Percentiles rank a stretch among this genome's conserved stretches.
Conservation (phyloP, 192 early-diverging fungal genomes). For the Pecoramyces ruminantium region DNA sequence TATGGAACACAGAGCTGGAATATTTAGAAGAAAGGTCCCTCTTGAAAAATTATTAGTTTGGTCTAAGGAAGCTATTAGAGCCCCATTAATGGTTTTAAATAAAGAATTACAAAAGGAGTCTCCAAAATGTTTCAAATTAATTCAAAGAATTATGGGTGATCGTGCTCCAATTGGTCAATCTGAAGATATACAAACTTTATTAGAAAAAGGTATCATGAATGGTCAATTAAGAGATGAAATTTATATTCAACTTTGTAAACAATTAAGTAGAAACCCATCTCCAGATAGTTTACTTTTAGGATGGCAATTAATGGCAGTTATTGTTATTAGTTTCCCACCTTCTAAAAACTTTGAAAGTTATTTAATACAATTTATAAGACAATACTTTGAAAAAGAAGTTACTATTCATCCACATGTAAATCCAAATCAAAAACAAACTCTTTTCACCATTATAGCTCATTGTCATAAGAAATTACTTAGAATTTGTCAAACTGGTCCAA, state of each 20-base stretch:
- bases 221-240: conserved; percentile 81
- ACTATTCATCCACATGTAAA: not conserved
- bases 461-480: conserved; percentile 36
- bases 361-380: conserved; percentile 55
- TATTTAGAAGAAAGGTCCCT: conserved; percentile 61
- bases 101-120: conserved; percentile 76
- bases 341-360: conserved; percentile 77
- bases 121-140: conserved; percentile 59
- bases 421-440: not conserved
- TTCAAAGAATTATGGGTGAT: conserved; percentile 77
- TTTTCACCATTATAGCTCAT: conserved; percentile 14
- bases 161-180: conserved; percentile 13
- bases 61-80: conserved; percentile 48
- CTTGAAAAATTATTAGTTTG: conserved; percentile 74
- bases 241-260: conserved; percentile 85
- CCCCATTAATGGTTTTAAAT: conserved; percentile 67
- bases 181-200: conserved; percentile 54
- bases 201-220: conserved; percentile 56
- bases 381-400: conserved; percentile 25
- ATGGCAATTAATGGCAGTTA: conserved; percentile 69
- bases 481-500: conserved; percentile 58
- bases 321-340: conserved; percentile 76
- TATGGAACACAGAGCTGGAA: conserved; percentile 65
- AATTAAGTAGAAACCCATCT: conserved; percentile 56
- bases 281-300: conserved; percentile 56